Base-by-base conservation (phyloP, 2,329 filamentous ascomycete genomes). In the Epichloe gansuensis region DNA sequence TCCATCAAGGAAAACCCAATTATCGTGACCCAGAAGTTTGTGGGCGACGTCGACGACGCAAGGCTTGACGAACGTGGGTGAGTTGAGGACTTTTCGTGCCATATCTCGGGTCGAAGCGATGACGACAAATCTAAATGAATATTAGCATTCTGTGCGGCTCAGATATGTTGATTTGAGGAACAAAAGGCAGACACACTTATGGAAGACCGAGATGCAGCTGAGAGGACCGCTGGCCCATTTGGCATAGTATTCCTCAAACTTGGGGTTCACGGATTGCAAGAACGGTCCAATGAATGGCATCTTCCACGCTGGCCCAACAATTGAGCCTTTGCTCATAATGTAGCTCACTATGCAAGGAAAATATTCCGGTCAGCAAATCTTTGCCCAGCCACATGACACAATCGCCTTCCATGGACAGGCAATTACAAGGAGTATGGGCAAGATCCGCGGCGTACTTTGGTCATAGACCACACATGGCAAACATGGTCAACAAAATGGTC, bases 1-100 rank as follows among this genome's bases (percentile, higher is more conserved):
- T 64, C 93, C 93, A 65, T 97, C 91, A 59, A 98, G 76, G 73
- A 97, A 97, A 17, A 97, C 93, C 89, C 91, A 98, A 75, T 96
- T 96, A 63, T 86, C 85, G 56, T 83, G 80, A 55, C 93, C 88
- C 50, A 98, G 82, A 49, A 98, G 86, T 75, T 97, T 97, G 72
- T 89, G 84, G 21, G 93, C 93, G 55, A 85, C 83, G 67, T 97
- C 91, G 58, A 98, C 93, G 56, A 98, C 91, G 65, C 91, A 97
- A 43, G 93, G 93, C 75, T 96, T 96, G 67, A 95, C 90, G 65
- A 84, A 97, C 50, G 73, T 68, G 28, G 93, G 93, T 21, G 91
- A 94, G 72, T 96, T 97, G 80, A 97, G 91, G 62, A 97, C 85
- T 71, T 97, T 97, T 62, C 91, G 86, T 54, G 91, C 86, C 80